Evolutionary conservation across 2,329 filamentous ascomycete species (phyloP).

Genomic region (Kalaharituber pfeilii): DNA sequence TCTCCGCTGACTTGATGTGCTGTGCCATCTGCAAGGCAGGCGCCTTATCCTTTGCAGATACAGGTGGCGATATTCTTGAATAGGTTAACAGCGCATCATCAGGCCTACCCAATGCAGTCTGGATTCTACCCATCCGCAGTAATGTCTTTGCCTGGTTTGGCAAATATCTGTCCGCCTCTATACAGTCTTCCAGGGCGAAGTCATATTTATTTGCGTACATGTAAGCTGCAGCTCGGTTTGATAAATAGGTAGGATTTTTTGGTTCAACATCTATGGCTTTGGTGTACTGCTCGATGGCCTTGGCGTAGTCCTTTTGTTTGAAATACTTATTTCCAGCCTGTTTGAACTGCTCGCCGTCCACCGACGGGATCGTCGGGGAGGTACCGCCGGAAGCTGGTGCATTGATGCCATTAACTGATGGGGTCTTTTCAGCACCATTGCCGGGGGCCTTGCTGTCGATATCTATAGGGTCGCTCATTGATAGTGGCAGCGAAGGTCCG

Average conservation of each 20-base stretch:
- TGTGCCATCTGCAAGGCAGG: conserved; percentile 70
- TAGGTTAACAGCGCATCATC: conserved; percentile 75
- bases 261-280: conserved; percentile 86
- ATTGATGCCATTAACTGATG: neutral
- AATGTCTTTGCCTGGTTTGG: conserved; percentile 75
- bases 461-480: conserved; percentile 12
- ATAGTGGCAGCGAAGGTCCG: no score
- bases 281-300: conserved; percentile 81
- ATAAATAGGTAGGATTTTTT: conserved; percentile 71
- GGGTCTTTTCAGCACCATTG: neutral
- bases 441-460: conserved; percentile 8
- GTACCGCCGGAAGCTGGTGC: conserved; percentile 4
- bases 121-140: conserved; percentile 72
- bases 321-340: conserved; percentile 88
- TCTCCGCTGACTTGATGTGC: conserved; percentile 63
- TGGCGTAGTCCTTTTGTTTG: conserved; percentile 77
- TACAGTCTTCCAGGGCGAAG: conserved; percentile 67
- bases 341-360: conserved; percentile 66
- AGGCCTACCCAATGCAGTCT: conserved; percentile 71
- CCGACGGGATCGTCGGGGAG: conserved; percentile 2
- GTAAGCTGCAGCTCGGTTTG: conserved; percentile 85
- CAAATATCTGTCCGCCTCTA: conserved; percentile 63
- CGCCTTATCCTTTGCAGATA: conserved; percentile 69
- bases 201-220: conserved; percentile 70
- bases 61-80: conserved; percentile 58